Evolutionary conservation across 306 rosid genomes (phyloP).

Genomic region (Vicia faba): DNA sequence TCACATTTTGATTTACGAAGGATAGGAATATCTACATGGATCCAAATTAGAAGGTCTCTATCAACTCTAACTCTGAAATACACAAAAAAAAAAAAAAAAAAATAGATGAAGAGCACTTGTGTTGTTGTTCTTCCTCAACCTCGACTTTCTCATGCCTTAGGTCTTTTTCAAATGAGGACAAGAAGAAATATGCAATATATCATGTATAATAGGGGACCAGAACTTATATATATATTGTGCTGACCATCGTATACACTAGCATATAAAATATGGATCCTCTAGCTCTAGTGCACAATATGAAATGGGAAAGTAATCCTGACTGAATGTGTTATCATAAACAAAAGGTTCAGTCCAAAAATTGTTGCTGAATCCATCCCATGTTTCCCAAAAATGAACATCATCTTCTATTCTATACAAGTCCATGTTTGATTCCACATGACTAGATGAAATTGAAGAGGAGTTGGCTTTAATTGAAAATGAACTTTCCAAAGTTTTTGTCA

Average conservation of each 20-base stretch:
- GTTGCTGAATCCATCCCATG: constrained; percentile 30
- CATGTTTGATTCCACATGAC: constrained; percentile 11
- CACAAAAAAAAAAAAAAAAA: too few species aligned
- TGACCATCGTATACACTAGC: background rate
- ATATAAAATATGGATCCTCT: constrained; percentile 32
- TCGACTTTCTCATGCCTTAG: too few species aligned
- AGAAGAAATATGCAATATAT: too few species aligned
- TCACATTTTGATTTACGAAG: too few species aligned
- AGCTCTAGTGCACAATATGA: background rate
- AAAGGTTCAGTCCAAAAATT: constrained; percentile 72
- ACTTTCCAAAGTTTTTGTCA: constrained; percentile 43
- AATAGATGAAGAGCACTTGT: too few species aligned
- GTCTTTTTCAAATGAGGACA: too few species aligned
- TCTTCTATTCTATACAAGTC: constrained; percentile 25
- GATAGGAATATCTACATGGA: too few species aligned
- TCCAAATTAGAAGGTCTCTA: too few species aligned
- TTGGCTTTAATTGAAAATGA: constrained; percentile 34
- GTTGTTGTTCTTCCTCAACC: too few species aligned
- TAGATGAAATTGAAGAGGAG: constrained; percentile 28
- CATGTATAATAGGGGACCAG: too few species aligned
- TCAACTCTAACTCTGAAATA: too few species aligned
- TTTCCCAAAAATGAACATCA: constrained; percentile 27
- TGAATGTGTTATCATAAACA: constrained; percentile 39
- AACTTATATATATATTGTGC: too few species aligned
- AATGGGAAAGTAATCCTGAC: constrained; percentile 13